These are phyloP conservation scores for Groenewaldozyma salmanticensis DNA, from an alignment of 805 yeast species.

Conservation along the genomic window DNA sequence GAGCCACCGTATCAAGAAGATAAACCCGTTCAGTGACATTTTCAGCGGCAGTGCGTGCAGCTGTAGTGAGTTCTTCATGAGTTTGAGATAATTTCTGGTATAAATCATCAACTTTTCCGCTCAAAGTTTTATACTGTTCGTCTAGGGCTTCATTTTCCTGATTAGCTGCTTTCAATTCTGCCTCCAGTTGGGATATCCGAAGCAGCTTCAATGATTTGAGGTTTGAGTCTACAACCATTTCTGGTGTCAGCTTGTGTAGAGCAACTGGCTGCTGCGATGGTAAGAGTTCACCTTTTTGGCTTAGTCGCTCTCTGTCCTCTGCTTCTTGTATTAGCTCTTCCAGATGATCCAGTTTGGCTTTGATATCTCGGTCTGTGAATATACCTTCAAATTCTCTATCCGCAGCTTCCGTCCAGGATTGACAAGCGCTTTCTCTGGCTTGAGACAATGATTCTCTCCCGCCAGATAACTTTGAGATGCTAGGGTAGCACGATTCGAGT, in stretches of 20 bases:
- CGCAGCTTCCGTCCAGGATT: conserved; percentile 41
- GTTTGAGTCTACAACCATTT: conserved; percentile 22
- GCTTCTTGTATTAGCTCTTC: conserved; percentile 33
- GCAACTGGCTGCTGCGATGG: conserved; percentile 14
- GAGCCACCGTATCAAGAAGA: conserved; percentile 6
- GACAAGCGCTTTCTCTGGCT: conserved; percentile 43
- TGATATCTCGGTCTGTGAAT: conserved; percentile 36
- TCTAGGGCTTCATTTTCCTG: conserved; percentile 9
- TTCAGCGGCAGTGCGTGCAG: conserved; percentile 6
- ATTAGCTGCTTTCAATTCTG: conserved; percentile 1
- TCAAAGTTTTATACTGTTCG: too few relatives aligned
- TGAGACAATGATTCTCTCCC: conserved; percentile 37
- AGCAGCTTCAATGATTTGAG: conserved; percentile 16
- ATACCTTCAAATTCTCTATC: conserved; percentile 45
- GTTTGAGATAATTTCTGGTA: too few relatives aligned
- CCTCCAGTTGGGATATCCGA: conserved; percentile 15
- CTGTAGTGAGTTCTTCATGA: conserved; percentile 6
- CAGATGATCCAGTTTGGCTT: conserved; percentile 29
- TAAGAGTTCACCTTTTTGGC: background rate
- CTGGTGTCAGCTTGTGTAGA: conserved; percentile 23
- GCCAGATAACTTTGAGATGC: conserved; percentile 35
- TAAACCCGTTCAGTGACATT: conserved; percentile 9
- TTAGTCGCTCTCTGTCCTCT: conserved; percentile 17
- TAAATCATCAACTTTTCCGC: too few relatives aligned
- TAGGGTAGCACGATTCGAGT: conserved; percentile 45